Evolutionary conservation across 768 basidiomycete species (phyloP), one percentile per base, ranked within the genome.

Genomic region (Psilocybe sp.): DNA sequence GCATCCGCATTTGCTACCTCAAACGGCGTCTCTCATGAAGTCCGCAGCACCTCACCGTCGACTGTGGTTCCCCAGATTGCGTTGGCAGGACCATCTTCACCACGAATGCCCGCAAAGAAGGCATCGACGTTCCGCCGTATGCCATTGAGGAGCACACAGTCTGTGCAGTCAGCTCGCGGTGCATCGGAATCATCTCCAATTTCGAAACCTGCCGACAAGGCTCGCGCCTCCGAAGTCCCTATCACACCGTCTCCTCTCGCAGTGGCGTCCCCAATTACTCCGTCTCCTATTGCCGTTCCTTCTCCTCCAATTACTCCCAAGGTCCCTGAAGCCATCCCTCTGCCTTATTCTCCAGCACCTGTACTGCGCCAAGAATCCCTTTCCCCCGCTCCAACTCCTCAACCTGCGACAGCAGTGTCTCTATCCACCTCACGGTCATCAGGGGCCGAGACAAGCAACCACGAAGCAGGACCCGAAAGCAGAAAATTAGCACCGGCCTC

Each of bases 81-180:
- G 23, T 7, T 4, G 23, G 23, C 7, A 28, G 23, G 23, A 28
- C 23, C 23, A 7, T 28, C 23, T 28, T 3, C 23, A 28, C 23
- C 23, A 7, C 23, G 23, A 28, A 7, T 28, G 23, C 23, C 23
- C 3, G 23, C 55, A 2, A 59, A 52, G 40, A 80, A 71, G 53
- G 57, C 70, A 2, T 77, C 82, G 1, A 81, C 79, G 0, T 81
- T 83, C 60, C 74, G 82, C 20, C 79, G 74, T 42, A 58, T 84
- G 15, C 77, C 74, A 18, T 53, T 42, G 10, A 59, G 53, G 50
- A 57, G 38, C 44, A 42, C 39, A 32, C 51, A 49, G 13, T 33
- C 43, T 34, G 9, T 35, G 11, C 60, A 50, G 62, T 40, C 64
- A 49, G 33, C 39, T n/a, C 63, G 65, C 13, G 61, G 53, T 28